Conservation (phyloP, 805 yeast genomes). For the Alloascoidea hylecoeti region DNA sequence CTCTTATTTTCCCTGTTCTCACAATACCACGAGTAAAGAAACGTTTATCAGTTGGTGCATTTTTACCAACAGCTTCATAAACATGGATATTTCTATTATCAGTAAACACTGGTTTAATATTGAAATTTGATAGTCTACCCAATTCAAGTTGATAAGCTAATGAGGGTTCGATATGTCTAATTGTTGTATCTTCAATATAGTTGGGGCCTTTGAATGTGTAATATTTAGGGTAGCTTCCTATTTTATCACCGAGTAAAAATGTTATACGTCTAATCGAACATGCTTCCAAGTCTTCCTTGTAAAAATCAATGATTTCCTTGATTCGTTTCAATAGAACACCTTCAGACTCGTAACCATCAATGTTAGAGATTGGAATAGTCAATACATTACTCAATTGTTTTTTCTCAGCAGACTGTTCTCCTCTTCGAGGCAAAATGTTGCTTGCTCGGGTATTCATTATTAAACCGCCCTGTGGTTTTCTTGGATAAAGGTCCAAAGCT, state of each 20-base stretch:
- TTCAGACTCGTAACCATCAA: constrained; percentile 66
- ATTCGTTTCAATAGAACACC: constrained; percentile 51
- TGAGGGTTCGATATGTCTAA: constrained; percentile 97
- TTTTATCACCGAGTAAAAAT: constrained; percentile 70
- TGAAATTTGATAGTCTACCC: constrained; percentile 86
- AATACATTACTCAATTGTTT: constrained; percentile 58
- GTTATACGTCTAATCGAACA: constrained; percentile 86
- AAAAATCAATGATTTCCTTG: constrained; percentile 48
- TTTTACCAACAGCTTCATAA: constrained; percentile 91
- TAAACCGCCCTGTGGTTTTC: constrained; percentile 5
- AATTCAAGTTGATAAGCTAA: constrained; percentile 94
- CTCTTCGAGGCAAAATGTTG: neutral
- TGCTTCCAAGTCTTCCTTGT: constrained; percentile 52
- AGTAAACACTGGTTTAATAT: constrained; percentile 87
- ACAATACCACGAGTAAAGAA: constrained; percentile 95
- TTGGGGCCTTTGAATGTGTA: constrained; percentile 88
- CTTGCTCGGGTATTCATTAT: neutral
- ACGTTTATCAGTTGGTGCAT: constrained; percentile 85
- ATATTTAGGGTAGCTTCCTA: constrained; percentile 88
- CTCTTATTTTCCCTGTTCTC: constrained; percentile 89
- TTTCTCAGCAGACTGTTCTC: neutral
- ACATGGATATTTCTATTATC: constrained; percentile 97
- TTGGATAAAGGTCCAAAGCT: constrained; percentile 62
- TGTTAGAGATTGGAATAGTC: constrained; percentile 60
- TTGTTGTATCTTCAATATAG: constrained; percentile 77